Conservation (phyloP, 176 grass and related monocot species). For the Aegilops umbellulata region DNA sequence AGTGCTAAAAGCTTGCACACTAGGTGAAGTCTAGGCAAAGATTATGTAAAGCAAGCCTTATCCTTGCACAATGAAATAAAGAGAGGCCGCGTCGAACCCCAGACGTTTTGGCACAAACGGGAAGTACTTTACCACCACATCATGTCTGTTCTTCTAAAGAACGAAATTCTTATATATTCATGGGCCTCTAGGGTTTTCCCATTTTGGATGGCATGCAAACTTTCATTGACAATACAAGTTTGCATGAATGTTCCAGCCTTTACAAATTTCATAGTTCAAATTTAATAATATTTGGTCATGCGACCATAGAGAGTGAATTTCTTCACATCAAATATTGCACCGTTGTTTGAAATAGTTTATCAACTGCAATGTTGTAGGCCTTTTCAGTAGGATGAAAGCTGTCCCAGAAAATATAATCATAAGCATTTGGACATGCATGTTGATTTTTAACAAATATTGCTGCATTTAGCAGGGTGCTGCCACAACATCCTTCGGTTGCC, state of each 20-base stretch:
- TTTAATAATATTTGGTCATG: not conserved
- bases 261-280: not conserved
- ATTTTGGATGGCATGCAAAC: not conserved
- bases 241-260: not conserved
- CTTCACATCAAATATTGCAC: slow-evolving; percentile 23
- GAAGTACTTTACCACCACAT: too few relatives aligned
- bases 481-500: slow-evolving; percentile 16
- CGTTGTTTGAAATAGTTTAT: slow-evolving; percentile 35
- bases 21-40: too few relatives aligned
- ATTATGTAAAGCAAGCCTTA: too few relatives aligned
- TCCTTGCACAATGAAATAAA: too few relatives aligned
- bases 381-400: slow-evolving; percentile 43
- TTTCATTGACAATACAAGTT: not conserved
- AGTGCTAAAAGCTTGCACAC: too few relatives aligned
- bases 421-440: slow-evolving; percentile 26
- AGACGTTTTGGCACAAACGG: too few relatives aligned
- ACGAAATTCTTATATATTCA: not conserved
- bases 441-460: slow-evolving; percentile 44
- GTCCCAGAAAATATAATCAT: slow-evolving; percentile 59
- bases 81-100: too few relatives aligned
- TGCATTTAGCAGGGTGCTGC: slow-evolving; percentile 6
- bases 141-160: not conserved
- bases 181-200: not conserved
- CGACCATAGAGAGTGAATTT: not conserved
- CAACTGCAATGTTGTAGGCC: slow-evolving; percentile 40